A percentile compares a stretch with the other conserved stretches of the same genome.
phyloP scores from a whole-genome alignment of 1,284 basidiomycete genomes.

The Apiotrichum gracile region DNA sequence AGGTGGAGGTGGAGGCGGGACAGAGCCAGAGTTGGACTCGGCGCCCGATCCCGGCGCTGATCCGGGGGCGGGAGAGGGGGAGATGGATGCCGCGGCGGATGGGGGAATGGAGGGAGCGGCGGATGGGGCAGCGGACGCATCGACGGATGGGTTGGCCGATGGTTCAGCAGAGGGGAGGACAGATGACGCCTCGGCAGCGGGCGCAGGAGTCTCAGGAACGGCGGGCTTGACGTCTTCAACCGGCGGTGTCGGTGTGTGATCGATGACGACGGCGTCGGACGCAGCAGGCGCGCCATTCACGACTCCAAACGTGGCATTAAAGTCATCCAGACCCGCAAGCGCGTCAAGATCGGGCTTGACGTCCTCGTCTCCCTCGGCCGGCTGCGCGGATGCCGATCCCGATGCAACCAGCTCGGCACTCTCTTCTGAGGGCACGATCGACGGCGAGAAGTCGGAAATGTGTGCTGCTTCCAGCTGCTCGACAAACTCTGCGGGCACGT shows the following conservation, averaged over 20 bases:
- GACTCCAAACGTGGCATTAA: neutral
- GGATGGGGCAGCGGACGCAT: neutral
- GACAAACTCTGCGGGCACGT: conserved; percentile 1
- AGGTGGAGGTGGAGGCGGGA: conserved; percentile 18
- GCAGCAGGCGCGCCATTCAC: neutral
- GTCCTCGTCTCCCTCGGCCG: neutral
- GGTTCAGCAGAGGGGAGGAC: neutral
- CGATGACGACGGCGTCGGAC: neutral
- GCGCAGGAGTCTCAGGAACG: neutral
- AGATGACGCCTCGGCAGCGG: neutral
- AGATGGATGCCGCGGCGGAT: neutral
- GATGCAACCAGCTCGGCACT: neutral
- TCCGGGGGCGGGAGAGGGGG: neutral
- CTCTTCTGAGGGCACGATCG: neutral
- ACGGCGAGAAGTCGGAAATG: neutral
- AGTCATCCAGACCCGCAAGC: conserved; percentile 3
- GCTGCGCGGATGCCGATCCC: neutral
- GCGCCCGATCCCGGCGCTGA: neutral
- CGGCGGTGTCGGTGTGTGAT: neutral
- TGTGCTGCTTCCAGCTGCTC: neutral
- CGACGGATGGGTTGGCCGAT: neutral
- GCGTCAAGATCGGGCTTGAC: conserved; percentile 14
- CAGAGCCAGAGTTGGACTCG: neutral
- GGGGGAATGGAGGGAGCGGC: neutral
- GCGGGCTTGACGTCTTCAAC: neutral